Evolutionary conservation across 805 yeast species (phyloP).

Genomic region (Lipomyces starkeyi): DNA sequence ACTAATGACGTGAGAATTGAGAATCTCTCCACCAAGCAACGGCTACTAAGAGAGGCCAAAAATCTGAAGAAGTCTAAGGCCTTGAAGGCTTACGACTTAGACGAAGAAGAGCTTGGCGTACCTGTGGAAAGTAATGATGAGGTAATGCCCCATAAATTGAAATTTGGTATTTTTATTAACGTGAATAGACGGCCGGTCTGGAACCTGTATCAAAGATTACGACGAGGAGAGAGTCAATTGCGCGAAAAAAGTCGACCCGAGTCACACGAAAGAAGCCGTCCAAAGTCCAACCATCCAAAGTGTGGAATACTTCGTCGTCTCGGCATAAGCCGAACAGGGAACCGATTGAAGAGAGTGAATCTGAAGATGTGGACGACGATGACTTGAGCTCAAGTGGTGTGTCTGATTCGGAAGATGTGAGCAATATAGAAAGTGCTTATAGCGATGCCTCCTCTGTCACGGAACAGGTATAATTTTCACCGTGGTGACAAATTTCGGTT

Average conservation of each 20-base stretch:
- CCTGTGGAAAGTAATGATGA: not conserved
- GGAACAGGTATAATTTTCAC: not conserved
- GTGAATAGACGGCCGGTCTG: not conserved
- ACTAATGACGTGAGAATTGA: not conserved
- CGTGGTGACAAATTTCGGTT: too few species aligned
- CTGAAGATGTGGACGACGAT: conserved; percentile 2
- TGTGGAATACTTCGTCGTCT: not conserved
- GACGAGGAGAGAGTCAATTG: not conserved
- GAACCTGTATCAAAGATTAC: not conserved
- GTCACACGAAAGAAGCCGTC: not conserved
- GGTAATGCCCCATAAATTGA: not conserved
- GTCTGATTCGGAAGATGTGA: conserved; percentile 6
- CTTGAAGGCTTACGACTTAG: not conserved
- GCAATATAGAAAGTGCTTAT: not conserved
- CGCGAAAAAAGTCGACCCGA: not conserved
- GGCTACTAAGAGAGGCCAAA: not conserved
- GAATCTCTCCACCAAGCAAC: not conserved
- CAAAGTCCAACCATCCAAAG: not conserved
- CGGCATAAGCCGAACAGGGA: not conserved
- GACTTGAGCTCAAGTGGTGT: not conserved
- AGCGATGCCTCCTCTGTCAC: not conserved
- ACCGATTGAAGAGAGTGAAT: not conserved
- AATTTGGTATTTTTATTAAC: not conserved
- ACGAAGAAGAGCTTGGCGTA: not conserved
- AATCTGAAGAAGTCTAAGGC: not conserved